Percentiles rank a stretch among this genome's conserved stretches.
Conservation (phyloP, 2,329 filamentous ascomycete species). For the Aspergillus novoparasiticus region DNA sequence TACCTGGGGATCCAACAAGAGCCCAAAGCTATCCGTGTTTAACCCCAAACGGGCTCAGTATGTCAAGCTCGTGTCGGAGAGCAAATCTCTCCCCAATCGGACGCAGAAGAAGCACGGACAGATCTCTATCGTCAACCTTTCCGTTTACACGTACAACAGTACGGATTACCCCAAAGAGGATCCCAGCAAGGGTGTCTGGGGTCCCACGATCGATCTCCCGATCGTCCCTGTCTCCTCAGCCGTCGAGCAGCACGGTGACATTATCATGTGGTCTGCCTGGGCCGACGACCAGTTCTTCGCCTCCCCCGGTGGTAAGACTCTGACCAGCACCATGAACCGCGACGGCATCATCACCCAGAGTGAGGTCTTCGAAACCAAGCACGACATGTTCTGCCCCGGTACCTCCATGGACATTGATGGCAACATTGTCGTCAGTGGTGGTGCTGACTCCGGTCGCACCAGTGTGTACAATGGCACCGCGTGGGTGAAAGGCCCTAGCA, state of each 20-base stretch:
- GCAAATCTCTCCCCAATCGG: neutral
- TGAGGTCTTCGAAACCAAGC: conserved; percentile 25
- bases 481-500: conserved; percentile 46
- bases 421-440: conserved; percentile 57
- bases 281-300: conserved; percentile 20
- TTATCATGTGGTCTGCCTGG: conserved; percentile 24
- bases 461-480: conserved; percentile 50
- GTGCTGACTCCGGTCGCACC: conserved; percentile 51
- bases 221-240: conserved; percentile 28
- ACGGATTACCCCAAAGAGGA: conserved; percentile 12
- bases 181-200: conserved; percentile 27
- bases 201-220: conserved; percentile 30
- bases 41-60: conserved; percentile 17
- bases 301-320: conserved; percentile 21
- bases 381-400: conserved; percentile 37
- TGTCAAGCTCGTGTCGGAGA: conserved; percentile 11
- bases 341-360: conserved; percentile 38
- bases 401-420: conserved; percentile 19
- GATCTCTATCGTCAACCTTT: conserved; percentile 2
- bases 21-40: conserved; percentile 22
- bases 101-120: neutral
- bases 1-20: conserved; percentile 23
- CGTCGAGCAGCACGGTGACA: conserved; percentile 15
- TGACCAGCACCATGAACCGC: conserved; percentile 29
- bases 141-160: conserved; percentile 6